Conservation (phyloP, 1,139 yeast species). For the Hansenula lynferdii region DNA sequence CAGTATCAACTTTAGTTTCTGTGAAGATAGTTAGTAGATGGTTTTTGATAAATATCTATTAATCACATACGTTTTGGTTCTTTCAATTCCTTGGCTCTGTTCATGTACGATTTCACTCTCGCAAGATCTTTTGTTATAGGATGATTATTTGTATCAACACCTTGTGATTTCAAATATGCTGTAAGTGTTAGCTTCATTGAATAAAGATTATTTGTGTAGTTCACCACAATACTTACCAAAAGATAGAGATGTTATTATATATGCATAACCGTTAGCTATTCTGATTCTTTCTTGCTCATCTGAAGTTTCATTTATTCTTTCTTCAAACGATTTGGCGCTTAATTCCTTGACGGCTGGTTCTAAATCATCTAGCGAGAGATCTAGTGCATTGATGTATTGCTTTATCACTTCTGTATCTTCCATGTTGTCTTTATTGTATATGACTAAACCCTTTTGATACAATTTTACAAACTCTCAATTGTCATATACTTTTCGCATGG, state of each 20-base stretch:
- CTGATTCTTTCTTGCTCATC: constrained; percentile 27
- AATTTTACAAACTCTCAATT: too few relatives aligned
- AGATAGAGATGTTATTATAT: constrained; percentile 35
- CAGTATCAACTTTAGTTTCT: constrained; percentile 18
- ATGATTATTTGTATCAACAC: constrained; percentile 52
- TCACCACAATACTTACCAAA: constrained; percentile 27
- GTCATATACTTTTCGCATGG: too few relatives aligned
- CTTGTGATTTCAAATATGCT: constrained; percentile 58
- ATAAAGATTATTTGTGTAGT: too few relatives aligned
- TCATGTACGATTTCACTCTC: constrained; percentile 68
- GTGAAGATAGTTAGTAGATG: background rate
- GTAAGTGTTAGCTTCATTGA: constrained; percentile 35
- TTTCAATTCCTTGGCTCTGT: constrained; percentile 46
- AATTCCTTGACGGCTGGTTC: constrained; percentile 24
- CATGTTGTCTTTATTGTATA: too few relatives aligned
- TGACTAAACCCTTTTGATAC: too few relatives aligned
- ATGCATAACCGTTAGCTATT: constrained; percentile 30
- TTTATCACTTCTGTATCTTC: constrained; percentile 37
- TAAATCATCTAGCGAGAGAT: constrained; percentile 19
- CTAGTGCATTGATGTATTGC: constrained; percentile 27
- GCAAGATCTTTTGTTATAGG: constrained; percentile 67
- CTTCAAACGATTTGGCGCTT: constrained; percentile 22
- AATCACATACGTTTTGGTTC: constrained; percentile 17
- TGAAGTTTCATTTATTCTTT: constrained; percentile 20
- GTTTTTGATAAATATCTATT: too few relatives aligned